These are phyloP conservation scores for Jaenimonas drosophilae DNA, from an alignment of 208 protist species.

Conservation along the genomic window DNA sequence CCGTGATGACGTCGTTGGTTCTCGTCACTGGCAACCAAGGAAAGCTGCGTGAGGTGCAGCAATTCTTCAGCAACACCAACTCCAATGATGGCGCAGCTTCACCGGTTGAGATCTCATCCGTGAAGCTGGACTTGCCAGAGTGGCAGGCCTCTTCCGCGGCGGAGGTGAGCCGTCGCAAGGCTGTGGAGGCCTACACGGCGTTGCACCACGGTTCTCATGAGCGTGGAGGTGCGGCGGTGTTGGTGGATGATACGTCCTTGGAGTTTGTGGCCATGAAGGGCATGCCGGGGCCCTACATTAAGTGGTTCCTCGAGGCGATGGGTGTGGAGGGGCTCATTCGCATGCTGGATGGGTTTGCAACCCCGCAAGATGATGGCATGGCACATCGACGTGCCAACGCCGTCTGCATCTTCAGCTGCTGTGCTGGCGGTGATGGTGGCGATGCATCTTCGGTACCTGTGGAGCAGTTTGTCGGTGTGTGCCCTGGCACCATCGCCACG, in stretches of 20 bases:
- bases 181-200: conserved; percentile 64
- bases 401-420: conserved; percentile 61
- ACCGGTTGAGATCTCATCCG: conserved; percentile 46
- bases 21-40: conserved; percentile 97
- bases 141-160: conserved; percentile 88
- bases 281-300: conserved; percentile 97
- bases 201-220: conserved; percentile 6
- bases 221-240: conserved; percentile 15
- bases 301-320: conserved; percentile 95
- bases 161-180: conserved; percentile 92
- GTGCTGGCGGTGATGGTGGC: conserved; percentile 11
- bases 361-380: conserved; percentile 13
- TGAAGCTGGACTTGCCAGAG: conserved; percentile 88
- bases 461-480: conserved; percentile 63
- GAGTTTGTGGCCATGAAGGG: conserved; percentile 95
- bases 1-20: conserved; percentile 13
- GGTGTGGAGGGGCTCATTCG: conserved; percentile 88
- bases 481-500: conserved; percentile 54
- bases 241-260: conserved; percentile 97
- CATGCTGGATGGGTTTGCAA: conserved; percentile 83
- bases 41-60: conserved; percentile 94
- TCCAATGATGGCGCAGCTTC: not conserved
- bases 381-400: conserved; percentile 58
- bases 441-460: conserved; percentile 12
- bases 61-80: conserved; percentile 37